phyloP scores from a whole-genome alignment of 2,329 filamentous ascomycete species.

The Microdochium nivale region DNA sequence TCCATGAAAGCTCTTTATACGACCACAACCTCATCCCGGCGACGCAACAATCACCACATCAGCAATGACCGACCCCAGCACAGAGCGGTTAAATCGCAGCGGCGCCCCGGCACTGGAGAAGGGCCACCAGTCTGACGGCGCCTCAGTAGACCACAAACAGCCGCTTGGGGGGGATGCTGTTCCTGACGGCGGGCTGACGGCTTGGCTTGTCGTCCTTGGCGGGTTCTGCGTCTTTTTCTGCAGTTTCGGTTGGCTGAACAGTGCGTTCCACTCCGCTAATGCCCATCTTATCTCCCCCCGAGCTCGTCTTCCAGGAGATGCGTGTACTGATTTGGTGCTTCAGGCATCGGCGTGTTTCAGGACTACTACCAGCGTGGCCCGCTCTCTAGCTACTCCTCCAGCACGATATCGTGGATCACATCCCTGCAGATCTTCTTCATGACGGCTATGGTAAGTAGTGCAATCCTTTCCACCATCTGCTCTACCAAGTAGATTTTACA shows the following conservation, averaged over 20 bases:
- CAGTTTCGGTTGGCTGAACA: constrained; percentile 35
- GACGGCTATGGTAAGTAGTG: constrained; percentile 16
- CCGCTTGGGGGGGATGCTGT: background rate
- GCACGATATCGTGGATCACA: constrained; percentile 51
- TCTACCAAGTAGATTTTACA: constrained; percentile 3
- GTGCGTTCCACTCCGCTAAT: constrained; percentile 25
- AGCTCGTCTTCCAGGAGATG: background rate
- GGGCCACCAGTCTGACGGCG: background rate
- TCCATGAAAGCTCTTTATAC: too few relatives aligned
- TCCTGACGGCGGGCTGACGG: constrained; percentile 12
- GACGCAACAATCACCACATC: too few relatives aligned
- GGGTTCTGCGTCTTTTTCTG: constrained; percentile 28
- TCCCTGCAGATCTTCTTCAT: constrained; percentile 41
- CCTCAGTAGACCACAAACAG: background rate
- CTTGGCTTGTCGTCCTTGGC: constrained; percentile 15
- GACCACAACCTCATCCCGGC: too few relatives aligned
- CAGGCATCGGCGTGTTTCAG: constrained; percentile 44
- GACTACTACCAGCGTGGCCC: constrained; percentile 45
- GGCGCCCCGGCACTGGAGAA: background rate
- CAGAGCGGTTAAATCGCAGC: too few relatives aligned
- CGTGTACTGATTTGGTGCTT: background rate
- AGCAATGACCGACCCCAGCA: too few relatives aligned
- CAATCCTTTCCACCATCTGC: background rate
- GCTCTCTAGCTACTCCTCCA: constrained; percentile 36
- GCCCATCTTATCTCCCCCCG: constrained; percentile 22